Conservation (phyloP, 2,329 filamentous ascomycete species). For the Monosporascus cannonballus region DNA sequence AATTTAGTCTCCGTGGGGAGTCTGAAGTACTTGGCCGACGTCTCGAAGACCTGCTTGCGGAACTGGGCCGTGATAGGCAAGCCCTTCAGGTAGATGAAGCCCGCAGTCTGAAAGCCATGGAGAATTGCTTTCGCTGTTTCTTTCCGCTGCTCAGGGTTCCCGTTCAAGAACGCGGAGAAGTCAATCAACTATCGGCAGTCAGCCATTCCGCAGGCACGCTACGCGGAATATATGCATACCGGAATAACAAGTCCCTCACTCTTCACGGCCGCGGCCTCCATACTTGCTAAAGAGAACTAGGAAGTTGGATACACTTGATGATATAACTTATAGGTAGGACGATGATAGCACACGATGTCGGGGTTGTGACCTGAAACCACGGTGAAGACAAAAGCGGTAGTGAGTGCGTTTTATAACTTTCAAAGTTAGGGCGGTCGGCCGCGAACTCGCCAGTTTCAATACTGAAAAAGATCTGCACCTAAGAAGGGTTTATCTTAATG, state of each 20-base stretch:
- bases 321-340: neutral
- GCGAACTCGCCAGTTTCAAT: too few species aligned
- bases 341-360: neutral
- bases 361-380: too few species aligned
- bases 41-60: slow-evolving; percentile 56
- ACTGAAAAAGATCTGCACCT: too few species aligned
- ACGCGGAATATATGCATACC: slow-evolving; percentile 28
- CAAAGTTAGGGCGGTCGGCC: too few species aligned
- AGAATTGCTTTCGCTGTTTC: slow-evolving; percentile 67
- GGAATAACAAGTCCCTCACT: slow-evolving; percentile 50
- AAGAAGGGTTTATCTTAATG: too few species aligned
- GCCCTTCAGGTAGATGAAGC: slow-evolving; percentile 85
- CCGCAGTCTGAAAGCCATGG: slow-evolving; percentile 74
- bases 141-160: slow-evolving; percentile 52
- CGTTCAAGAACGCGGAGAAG: slow-evolving; percentile 66
- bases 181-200: slow-evolving; percentile 59
- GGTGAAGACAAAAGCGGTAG: too few species aligned
- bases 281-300: slow-evolving; percentile 13
- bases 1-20: slow-evolving; percentile 59
- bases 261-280: slow-evolving; percentile 39
- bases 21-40: slow-evolving; percentile 66
- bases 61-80: slow-evolving; percentile 60
- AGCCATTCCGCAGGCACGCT: slow-evolving; percentile 1
- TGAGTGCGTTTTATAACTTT: too few species aligned
- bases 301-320: neutral